Evolutionary conservation across 2,329 filamentous ascomycete genomes (phyloP), one percentile per base, ranked within the genome.

Genomic region (Xylariaceae sp.): DNA sequence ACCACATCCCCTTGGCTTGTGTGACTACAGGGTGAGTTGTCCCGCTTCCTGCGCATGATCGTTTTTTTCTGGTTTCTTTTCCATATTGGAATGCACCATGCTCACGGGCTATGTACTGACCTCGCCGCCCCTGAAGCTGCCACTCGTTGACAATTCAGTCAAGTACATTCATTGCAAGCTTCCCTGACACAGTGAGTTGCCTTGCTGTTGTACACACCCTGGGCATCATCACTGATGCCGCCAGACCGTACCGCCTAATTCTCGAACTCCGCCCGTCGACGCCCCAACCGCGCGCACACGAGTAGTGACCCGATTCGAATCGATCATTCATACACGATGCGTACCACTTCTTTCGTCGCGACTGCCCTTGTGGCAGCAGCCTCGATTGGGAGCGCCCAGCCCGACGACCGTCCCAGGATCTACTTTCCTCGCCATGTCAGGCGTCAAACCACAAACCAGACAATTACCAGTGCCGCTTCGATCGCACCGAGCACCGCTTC

Each of bases 111-210:
- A n/a, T n/a, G n/a, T n/a, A n/a, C n/a, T n/a, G n/a, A n/a, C n/a
- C n/a, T n/a, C n/a, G n/a, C n/a, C n/a, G n/a, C n/a, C n/a, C n/a
- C n/a, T n/a, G n/a, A n/a, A 58, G 51, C 51, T 51, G 52, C 48
- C 60, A 51, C 55, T 61, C 58, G 46, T 64, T 64, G 60, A 61
- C 59, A 59, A 51, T 43, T 39, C 56, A 57, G 62, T 65, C 62
- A 64, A 60, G 56, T 64, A 64, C 62, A 61, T 57, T 65, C 62
- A 61, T 64, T 65, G 47, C 51, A 39, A 55, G 52, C 55, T 42
- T 27, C 42, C 55, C 60, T 63, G 59, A 64, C 60, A 58, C 40
- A 45, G 46, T 53, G 40, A 43, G 59, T 61, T 26, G n/a, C n/a
- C n/a, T n/a, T n/a, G n/a, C n/a, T n/a, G n/a, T n/a, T n/a, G n/a